A percentile compares a stretch with the other conserved stretches of the same genome.
Evolutionary conservation across 352 stramenopile species (phyloP).

Genomic region (Phytophthora ohioensis): DNA sequence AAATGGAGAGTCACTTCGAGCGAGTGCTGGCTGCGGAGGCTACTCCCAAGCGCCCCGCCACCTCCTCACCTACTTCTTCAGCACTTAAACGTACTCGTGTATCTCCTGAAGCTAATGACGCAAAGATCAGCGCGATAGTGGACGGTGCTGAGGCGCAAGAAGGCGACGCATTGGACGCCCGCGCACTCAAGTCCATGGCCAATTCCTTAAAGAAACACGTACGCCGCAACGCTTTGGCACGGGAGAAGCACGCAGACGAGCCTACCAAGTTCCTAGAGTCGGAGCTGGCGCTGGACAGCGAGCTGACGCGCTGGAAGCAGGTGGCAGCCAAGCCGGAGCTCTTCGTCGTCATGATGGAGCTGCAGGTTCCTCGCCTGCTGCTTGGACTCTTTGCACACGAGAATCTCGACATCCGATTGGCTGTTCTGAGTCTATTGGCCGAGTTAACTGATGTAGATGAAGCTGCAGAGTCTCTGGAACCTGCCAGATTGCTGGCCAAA

Average conservation of each 20-base stretch:
- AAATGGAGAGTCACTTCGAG: conserved; percentile 73
- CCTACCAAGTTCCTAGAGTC: conserved; percentile 88
- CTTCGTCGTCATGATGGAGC: conserved; percentile 59
- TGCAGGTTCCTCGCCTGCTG: conserved; percentile 72
- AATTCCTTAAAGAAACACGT: conserved; percentile 76
- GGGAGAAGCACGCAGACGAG: conserved; percentile 81
- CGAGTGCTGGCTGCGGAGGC: conserved; percentile 53
- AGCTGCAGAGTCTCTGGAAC: conserved; percentile 49
- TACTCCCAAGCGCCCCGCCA: conserved; percentile 37
- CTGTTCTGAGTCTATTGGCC: conserved; percentile 63
- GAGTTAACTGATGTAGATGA: conserved; percentile 83
- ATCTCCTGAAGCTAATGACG: conserved; percentile 19
- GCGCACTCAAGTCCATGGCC: conserved; percentile 76
- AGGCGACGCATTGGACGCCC: conserved; percentile 68
- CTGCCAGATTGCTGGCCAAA: conserved; percentile 50
- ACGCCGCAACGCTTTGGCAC: conserved; percentile 78
- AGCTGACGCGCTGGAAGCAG: conserved; percentile 63
- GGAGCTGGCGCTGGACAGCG: conserved; percentile 72
- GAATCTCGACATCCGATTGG: conserved; percentile 80
- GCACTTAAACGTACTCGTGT: conserved; percentile 32
- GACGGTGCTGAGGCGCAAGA: conserved; percentile 54
- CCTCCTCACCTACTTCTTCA: background rate
- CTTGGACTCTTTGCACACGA: conserved; percentile 84
- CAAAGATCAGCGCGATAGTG: conserved; percentile 58
- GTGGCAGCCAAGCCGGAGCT: conserved; percentile 73